A percentile compares a stretch with the other conserved stretches of the same genome.
These are phyloP conservation scores for Calonectria hongkongensis DNA, from an alignment of 2,329 filamentous ascomycete genomes.

Conservation along the genomic window DNA sequence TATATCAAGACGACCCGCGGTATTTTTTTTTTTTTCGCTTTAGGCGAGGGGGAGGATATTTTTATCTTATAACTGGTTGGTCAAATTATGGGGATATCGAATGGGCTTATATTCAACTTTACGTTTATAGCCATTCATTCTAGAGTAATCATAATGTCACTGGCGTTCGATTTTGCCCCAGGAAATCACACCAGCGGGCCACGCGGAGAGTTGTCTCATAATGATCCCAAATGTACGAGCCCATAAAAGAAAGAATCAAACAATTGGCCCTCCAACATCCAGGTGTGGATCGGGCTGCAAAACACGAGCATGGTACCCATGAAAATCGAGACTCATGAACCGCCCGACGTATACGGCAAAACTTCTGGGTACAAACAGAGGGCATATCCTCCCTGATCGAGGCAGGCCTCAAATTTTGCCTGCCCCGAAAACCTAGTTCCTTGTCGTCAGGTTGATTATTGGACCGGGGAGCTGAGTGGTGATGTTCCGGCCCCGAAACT, in stretches of 20 bases:
- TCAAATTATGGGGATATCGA: background rate
- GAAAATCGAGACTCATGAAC: slow-evolving; percentile 3
- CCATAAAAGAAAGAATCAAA: background rate
- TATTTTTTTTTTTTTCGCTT: background rate
- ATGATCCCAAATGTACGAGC: background rate
- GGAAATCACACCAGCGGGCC: background rate
- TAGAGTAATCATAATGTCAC: background rate
- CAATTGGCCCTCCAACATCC: background rate
- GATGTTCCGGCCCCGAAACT: slow-evolving; percentile 17
- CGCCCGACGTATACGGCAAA: slow-evolving; percentile 7
- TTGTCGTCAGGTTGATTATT: slow-evolving; percentile 37
- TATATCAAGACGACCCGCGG: background rate
- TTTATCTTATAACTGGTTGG: too few species aligned
- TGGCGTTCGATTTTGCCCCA: background rate
- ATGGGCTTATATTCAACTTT: background rate
- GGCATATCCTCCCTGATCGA: background rate
- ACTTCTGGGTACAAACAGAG: background rate
- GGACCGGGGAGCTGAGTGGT: slow-evolving; percentile 36
- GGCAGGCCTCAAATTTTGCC: slow-evolving; percentile 35
- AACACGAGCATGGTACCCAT: slow-evolving; percentile 2
- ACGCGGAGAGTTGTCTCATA: background rate
- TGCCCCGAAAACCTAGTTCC: slow-evolving; percentile 31
- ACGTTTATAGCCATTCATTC: too few species aligned
- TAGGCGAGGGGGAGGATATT: background rate
- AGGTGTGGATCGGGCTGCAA: background rate